Base-by-base conservation (phyloP, 139 green algal genomes). In the Nannochloris sp. region DNA sequence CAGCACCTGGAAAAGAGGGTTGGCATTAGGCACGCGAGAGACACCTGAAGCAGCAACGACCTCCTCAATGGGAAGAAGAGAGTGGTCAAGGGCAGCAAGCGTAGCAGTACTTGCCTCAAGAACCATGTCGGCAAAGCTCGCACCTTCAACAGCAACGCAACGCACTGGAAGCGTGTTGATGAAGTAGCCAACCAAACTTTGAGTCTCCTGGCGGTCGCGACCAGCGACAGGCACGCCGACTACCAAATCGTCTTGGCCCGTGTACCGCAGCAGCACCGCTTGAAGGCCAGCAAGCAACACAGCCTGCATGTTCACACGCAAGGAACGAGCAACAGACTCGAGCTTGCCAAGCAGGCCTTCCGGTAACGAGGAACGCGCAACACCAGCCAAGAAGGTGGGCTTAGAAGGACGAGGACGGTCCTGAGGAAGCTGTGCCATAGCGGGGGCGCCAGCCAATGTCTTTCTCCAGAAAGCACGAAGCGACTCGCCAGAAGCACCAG, bases 1-100 rank as follows among this genome's bases (percentile, higher is more conserved):
- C 51, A 54, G 15, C 5, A 38, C 51, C 54, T 71, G 64, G 64
- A 53, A 65, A 27, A 71, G 31, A 29, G 64, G 64, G 10, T 31
- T 44, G 46, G 47, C n/a, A 38, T 10, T 27, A 38, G 64, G n/a
- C 0, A 35, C 54, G 38, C 61, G 37, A 3, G 23, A n/a, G 4
- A 54, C 53, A 15, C 53, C 53, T 4, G 54, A 38, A 7, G 12
- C 45, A 7, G 64, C 34, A 5, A 57, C 64, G 29, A 71, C 38
- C 19, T 54, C 38, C 29, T 34, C 24, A 36, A 71, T 58, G 13
- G 13, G 19, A 8, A 36, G 35, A 25, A 6, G 9, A 19, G 24
- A 38, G 27, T 59, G 35, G 1, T 8, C 14, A 1, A 35, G n/a
- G 51, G 24, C 24, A 59, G 14, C 25, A 12, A 38, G 14, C 19